A percentile compares a stretch with the other conserved stretches of the same genome.
phyloP scores from a whole-genome alignment of 2,329 filamentous ascomycete species.

The Akanthomyces uredinophilus region DNA sequence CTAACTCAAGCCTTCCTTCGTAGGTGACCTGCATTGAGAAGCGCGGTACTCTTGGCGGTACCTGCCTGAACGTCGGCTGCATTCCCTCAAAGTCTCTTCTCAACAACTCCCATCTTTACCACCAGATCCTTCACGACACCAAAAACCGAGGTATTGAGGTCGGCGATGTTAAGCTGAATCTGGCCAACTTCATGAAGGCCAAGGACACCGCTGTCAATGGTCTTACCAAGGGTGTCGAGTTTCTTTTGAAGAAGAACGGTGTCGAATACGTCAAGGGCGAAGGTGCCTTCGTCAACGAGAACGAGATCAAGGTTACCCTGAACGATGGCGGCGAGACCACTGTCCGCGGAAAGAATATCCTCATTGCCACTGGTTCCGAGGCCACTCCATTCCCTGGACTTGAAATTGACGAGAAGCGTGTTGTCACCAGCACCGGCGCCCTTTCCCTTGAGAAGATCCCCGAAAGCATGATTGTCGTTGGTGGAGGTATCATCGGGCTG shows the following conservation, averaged over 20 bases:
- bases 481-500: slow-evolving; percentile 95
- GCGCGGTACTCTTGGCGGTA: slow-evolving; percentile 89
- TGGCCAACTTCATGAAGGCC: slow-evolving; percentile 94
- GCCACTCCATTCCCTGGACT: slow-evolving; percentile 94
- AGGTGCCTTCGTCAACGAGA: slow-evolving; percentile 78
- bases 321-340: slow-evolving; percentile 87
- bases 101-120: slow-evolving; percentile 98
- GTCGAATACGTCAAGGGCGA: slow-evolving; percentile 97
- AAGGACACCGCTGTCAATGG: slow-evolving; percentile 88
- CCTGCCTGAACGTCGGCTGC: slow-evolving; percentile 97
- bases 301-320: slow-evolving; percentile 87
- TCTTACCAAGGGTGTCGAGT: slow-evolving; percentile 96
- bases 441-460: slow-evolving; percentile 85
- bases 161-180: slow-evolving; percentile 92
- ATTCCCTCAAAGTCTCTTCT: slow-evolving; percentile 99
- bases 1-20: slow-evolving; percentile 15
- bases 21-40: slow-evolving; percentile 98
- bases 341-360: slow-evolving; percentile 89
- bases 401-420: slow-evolving; percentile 94
- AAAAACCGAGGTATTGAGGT: slow-evolving; percentile 98
- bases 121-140: slow-evolving; percentile 93
- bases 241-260: slow-evolving; percentile 98
- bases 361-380: slow-evolving; percentile 95
- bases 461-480: slow-evolving; percentile 95
- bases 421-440: slow-evolving; percentile 93